These are phyloP conservation scores for Diutina sp. DNA, from an alignment of 1,139 yeast species.

Conservation along the genomic window DNA sequence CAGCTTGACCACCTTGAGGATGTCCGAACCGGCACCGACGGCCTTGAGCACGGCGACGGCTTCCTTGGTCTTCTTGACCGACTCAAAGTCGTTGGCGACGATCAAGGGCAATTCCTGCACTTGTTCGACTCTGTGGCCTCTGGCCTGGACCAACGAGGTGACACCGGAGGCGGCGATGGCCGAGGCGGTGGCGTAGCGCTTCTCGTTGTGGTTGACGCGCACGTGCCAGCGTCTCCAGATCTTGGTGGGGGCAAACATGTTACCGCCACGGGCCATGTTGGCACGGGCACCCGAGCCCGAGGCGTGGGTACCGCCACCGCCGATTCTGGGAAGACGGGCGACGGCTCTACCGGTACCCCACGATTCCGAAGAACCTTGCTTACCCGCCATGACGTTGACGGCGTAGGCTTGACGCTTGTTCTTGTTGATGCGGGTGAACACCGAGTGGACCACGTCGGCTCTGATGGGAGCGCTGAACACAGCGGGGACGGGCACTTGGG, in stretches of 20 bases:
- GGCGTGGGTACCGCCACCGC: slow-evolving; percentile 99
- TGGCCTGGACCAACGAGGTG: slow-evolving; percentile 96
- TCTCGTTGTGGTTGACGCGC: slow-evolving; percentile 99
- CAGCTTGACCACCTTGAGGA: slow-evolving; percentile 95
- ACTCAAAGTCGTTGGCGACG: slow-evolving; percentile 87
- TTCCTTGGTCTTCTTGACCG: slow-evolving; percentile 93
- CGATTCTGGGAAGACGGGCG: slow-evolving; percentile 99
- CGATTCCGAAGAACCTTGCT: slow-evolving; percentile 99
- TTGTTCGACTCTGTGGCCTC: slow-evolving; percentile 99
- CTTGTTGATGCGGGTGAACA: slow-evolving; percentile 97
- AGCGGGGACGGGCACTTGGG: slow-evolving; percentile 91
- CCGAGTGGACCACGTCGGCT: slow-evolving; percentile 98
- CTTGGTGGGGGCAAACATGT: slow-evolving; percentile 99
- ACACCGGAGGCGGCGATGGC: slow-evolving; percentile 99
- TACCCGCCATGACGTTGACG: slow-evolving; percentile 98
- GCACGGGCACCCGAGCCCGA: slow-evolving; percentile 99
- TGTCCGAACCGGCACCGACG: slow-evolving; percentile 97
- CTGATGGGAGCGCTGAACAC: slow-evolving; percentile 99
- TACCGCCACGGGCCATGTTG: slow-evolving; percentile 99
- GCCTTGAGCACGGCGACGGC: slow-evolving; percentile 98
- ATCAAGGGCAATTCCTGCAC: slow-evolving; percentile 98
- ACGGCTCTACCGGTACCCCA: slow-evolving; percentile 99
- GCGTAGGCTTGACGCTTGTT: slow-evolving; percentile 99
- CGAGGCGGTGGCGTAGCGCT: slow-evolving; percentile 99
- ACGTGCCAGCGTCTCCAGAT: slow-evolving; percentile 99